Evolutionary conservation across 2,329 filamentous ascomycete species (phyloP), one percentile per base, ranked within the genome.

Genomic region (Sporothrix pallida): DNA sequence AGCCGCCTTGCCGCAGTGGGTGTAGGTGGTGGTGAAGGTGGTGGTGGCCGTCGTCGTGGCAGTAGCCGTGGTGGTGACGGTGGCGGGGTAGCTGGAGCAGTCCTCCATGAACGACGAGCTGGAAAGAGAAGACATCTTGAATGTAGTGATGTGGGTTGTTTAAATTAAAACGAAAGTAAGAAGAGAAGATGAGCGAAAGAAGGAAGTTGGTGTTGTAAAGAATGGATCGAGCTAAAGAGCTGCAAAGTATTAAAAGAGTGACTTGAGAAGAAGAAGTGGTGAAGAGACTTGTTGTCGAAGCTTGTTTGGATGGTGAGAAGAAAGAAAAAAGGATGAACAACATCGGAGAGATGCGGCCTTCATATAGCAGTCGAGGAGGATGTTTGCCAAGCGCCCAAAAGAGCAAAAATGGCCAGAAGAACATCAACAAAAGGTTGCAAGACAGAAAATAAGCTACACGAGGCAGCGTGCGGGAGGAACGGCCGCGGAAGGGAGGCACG

Each of bases 21-120:
- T 78, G 78, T 84, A 85, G 58, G 81, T 77, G 7, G 81, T 83
- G 48, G 82, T 83, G 76, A 79, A 83, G 68, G 74, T 68, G 13
- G 78, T 67, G 31, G 78, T 79, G 72, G 78, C 75, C 20, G 78
- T 79, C 26, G 77, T 75, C 6, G 75, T 75, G 23, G 78, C 75
- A 3, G 79, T 63, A 26, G 50, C n/a, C 42, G 74, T 75, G 26
- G 71, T 70, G 13, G 60, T 73, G n/a, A 37, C 7, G 17, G 70
- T 52, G 58, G 44, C 48, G 26, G 52, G 26, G 13, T 31, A 20
- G 8, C 52, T 67, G 37, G 62, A 44, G 42, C 71, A 62, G 52
- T 69, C 50, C 48, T 60, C 63, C 60, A 67, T 31, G 72, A n/a
- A 54, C 31, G 44, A 54, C 31, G 44, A 62, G 54, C 72, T 70